phyloP scores from a whole-genome alignment of 345 rosid species.

The Litchi chinensis region DNA sequence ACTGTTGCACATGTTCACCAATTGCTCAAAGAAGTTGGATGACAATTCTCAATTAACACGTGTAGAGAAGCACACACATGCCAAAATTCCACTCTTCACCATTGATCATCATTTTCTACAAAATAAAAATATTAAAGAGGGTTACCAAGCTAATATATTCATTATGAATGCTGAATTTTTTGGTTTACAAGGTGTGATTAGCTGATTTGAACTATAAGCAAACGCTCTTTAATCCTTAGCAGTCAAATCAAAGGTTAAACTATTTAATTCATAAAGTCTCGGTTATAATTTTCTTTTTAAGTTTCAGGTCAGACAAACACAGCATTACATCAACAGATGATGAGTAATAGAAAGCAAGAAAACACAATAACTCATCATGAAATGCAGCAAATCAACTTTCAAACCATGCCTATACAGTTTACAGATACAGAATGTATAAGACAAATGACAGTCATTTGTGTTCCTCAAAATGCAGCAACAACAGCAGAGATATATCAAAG shows the following conservation, averaged over 20 bases:
- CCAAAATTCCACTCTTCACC: conserved; percentile 70
- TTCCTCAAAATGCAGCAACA: too few species aligned
- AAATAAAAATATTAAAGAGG: not conserved
- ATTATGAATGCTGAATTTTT: not conserved
- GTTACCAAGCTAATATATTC: not conserved
- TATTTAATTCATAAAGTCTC: not conserved
- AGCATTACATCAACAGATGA: too few species aligned
- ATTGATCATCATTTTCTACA: conserved; percentile 82
- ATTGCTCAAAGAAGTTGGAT: conserved; percentile 37
- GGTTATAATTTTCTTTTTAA: too few species aligned
- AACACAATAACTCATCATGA: not conserved
- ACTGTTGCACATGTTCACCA: conserved; percentile 57
- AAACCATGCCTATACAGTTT: not conserved
- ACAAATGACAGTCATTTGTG: not conserved
- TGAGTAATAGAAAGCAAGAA: not conserved
- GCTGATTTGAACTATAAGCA: not conserved
- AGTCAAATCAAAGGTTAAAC: not conserved
- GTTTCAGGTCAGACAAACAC: too few species aligned
- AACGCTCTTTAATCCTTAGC: not conserved
- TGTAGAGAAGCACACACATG: conserved; percentile 55
- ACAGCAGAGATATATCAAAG: not conserved
- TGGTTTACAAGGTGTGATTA: not conserved
- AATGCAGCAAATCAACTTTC: not conserved
- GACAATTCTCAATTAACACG: conserved; percentile 20
- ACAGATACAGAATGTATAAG: not conserved